phyloP scores from a whole-genome alignment of 2,329 filamentous ascomycete species.

The Pochonia chlamydosporia region DNA sequence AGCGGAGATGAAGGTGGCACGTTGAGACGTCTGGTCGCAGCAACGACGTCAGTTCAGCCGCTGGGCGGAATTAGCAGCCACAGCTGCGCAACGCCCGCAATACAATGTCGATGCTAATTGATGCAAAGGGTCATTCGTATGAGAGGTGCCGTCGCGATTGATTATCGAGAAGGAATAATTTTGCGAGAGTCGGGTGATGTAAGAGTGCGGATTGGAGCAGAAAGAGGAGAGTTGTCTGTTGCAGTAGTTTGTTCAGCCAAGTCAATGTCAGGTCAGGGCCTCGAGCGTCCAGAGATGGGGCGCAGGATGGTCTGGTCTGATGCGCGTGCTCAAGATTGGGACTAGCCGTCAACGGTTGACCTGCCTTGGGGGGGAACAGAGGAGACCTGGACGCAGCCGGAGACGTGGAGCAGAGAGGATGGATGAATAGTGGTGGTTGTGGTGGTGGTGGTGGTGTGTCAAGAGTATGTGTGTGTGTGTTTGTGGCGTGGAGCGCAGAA shows the following conservation, averaged over 20 bases:
- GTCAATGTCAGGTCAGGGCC: not conserved
- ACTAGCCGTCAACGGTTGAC: not conserved
- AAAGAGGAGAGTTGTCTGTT: not conserved
- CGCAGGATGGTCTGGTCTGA: slow-evolving; percentile 5
- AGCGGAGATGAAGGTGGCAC: slow-evolving; percentile 4
- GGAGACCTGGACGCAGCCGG: not conserved
- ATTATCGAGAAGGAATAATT: not conserved
- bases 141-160: not conserved
- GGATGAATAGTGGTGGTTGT: too few relatives aligned
- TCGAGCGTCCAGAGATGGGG: slow-evolving; percentile 5
- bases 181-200: not conserved
- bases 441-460: too few relatives aligned
- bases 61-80: slow-evolving; percentile 22
- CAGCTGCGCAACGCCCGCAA: slow-evolving; percentile 30
- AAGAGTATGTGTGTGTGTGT: too few relatives aligned
- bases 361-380: too few relatives aligned
- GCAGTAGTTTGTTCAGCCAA: not conserved
- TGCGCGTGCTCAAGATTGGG: not conserved
- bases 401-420: not conserved
- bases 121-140: slow-evolving; percentile 5
- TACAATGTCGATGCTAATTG: slow-evolving; percentile 20
- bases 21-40: not conserved
- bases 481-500: not conserved
- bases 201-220: not conserved
- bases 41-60: slow-evolving; percentile 6